Conservation (phyloP, 2,329 filamentous ascomycete genomes). For the Claviceps maximensis region DNA sequence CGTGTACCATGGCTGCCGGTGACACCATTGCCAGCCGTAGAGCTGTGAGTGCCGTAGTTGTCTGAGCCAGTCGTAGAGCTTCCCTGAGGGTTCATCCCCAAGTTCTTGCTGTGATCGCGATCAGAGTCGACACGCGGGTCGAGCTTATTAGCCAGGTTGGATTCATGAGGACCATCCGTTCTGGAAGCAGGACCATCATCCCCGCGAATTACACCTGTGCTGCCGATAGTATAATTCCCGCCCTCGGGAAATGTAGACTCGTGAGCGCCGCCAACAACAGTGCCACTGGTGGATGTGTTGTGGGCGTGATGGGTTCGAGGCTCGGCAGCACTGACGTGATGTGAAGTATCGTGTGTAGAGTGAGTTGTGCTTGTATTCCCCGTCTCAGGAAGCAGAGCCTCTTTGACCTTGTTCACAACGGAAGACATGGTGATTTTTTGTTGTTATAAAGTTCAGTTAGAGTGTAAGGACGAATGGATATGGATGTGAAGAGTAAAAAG, state of each 20-base stretch:
- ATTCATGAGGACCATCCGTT: constrained; percentile 33
- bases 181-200: constrained; percentile 13
- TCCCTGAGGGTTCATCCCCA: constrained; percentile 19
- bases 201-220: constrained; percentile 7
- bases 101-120: constrained; percentile 26
- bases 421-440: constrained; percentile 39
- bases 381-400: constrained; percentile 34
- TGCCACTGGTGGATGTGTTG: constrained; percentile 10
- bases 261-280: constrained; percentile 11
- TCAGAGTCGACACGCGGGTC: constrained; percentile 44
- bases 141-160: constrained; percentile 34
- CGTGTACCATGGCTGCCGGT: constrained; percentile 5
- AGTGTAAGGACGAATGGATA: neutral
- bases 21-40: constrained; percentile 5
- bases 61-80: constrained; percentile 5
- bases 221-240: constrained; percentile 27
- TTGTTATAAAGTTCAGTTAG: constrained; percentile 4
- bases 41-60: neutral
- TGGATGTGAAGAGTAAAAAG: too few species aligned
- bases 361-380: constrained; percentile 8
- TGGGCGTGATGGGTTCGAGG: constrained; percentile 39
- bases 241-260: constrained; percentile 19
- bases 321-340: constrained; percentile 30
- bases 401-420: constrained; percentile 48
- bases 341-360: constrained; percentile 3